Base-by-base conservation (phyloP, 345 rosid genomes). In the Linum trigynum region DNA sequence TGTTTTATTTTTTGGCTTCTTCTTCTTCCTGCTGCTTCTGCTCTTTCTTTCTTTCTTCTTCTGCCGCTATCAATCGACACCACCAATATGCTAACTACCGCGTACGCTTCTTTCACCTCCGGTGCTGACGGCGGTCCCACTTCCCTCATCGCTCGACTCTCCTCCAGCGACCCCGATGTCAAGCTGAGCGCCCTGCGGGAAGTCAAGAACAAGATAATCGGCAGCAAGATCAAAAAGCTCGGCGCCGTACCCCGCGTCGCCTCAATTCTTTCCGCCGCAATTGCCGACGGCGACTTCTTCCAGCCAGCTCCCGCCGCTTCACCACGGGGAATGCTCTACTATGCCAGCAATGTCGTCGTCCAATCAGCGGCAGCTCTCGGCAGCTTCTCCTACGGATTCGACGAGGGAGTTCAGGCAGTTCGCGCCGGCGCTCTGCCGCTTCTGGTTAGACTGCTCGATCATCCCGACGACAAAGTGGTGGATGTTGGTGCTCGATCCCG, bases 341-440 rank as follows among this genome's bases (percentile, higher is more conserved):
- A 59, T 16, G 5, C 2, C n/a, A 58, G 56, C 15, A 62, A 81
- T 77, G 80, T 92, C 74, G 80, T 94, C 57, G 82, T 94, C 39
- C 97, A 88, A 83, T 86, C 96, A 17, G 92, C 95, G 2, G 92
- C 91, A 5, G 85, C 82, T 58, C 82, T 94, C 2, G 99, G 99
- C 32, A 86, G 96, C 81, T 94, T 94, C 65, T 96, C 97, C 59
- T 94, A 96, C 75, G 92, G 97, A 73, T 84, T 90, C 70, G 92
- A 88, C 62, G 88, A 85, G 62, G 97, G 97, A 5, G 99, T 82
- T 65, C 81, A 65, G 43, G 96, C 95, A 38, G 95, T 90, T 65
- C 80, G 86, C n/a, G 91, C 97, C 38, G 96, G 95, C 15, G 84
- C 84, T 23, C 76, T 90, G 57, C 82, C 90, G 57, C 73, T 63